A percentile compares a stretch with the other conserved stretches of the same genome.
Conservation (phyloP, 139 green algal genomes). For the Chlorella sorokiniana region DNA sequence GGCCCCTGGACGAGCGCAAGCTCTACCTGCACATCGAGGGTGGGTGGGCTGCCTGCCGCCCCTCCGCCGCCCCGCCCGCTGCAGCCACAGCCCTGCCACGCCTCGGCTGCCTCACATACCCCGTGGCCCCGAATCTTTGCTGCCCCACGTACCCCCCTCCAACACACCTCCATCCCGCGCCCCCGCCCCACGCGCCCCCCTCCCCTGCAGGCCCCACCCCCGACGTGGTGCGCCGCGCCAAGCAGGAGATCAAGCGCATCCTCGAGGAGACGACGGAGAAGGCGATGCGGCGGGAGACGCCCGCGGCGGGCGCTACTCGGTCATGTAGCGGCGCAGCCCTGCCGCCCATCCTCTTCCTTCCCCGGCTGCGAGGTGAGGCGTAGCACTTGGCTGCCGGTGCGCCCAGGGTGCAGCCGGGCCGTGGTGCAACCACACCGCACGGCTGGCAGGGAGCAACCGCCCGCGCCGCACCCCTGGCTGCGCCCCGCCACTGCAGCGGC, state of each 20-base stretch:
- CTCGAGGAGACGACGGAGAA: constrained; percentile 86
- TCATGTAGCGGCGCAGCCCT: constrained; percentile 34
- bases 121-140: neutral
- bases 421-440: neutral
- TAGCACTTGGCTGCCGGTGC: neutral
- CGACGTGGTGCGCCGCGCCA: constrained; percentile 72
- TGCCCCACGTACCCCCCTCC: neutral
- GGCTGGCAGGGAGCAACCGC: neutral
- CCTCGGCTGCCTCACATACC: too few species aligned
- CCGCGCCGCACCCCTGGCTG: neutral
- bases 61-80: too few species aligned
- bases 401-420: neutral
- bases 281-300: constrained; percentile 76
- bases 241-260: constrained; percentile 81
- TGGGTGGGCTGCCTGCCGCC: too few species aligned
- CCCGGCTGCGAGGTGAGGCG: neutral
- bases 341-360: neutral
- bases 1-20: constrained; percentile 86
- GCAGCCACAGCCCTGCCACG: too few species aligned
- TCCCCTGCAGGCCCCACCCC: constrained; percentile 59
- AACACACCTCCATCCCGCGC: neutral
- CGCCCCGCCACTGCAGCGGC: constrained; percentile 11
- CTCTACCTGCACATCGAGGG: constrained; percentile 95
- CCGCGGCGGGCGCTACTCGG: constrained; percentile 56
- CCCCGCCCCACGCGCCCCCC: neutral